Evolutionary conservation across 2,329 filamentous ascomycete species (phyloP).

Genomic region (Hyphodiscus sp.): DNA sequence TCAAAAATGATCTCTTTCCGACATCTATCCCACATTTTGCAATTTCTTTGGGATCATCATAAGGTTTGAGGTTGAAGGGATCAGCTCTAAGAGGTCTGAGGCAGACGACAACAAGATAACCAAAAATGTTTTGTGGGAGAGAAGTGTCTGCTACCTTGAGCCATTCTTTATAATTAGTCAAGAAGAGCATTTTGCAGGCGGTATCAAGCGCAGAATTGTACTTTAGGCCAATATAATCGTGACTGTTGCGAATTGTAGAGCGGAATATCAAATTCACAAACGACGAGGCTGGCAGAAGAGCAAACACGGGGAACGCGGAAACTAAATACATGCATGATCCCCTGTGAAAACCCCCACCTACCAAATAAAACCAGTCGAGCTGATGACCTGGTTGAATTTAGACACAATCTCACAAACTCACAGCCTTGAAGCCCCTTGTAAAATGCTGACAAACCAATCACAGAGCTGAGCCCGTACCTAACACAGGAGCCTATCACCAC

Average conservation of each 20-base stretch:
- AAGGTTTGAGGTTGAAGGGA: constrained; percentile 15
- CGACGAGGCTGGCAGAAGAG: not conserved
- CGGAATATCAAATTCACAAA: not conserved
- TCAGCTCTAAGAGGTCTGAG: constrained; percentile 16
- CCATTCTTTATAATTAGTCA: constrained; percentile 19
- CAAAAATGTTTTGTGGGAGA: constrained; percentile 19
- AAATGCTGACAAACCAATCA: not conserved
- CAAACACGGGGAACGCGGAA: not conserved
- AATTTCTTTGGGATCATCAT: constrained; percentile 18
- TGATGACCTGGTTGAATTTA: not conserved
- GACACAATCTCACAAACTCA: not conserved
- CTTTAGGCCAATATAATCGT: too few species aligned
- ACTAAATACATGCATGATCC: not conserved
- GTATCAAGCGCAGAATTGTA: too few species aligned
- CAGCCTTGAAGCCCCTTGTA: not conserved
- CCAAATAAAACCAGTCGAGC: not conserved
- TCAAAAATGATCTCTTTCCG: constrained; percentile 12
- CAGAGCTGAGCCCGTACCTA: not conserved
- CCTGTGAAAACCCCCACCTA: not conserved
- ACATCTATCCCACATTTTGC: constrained; percentile 16
- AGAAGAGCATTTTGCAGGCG: not conserved
- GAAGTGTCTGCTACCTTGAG: constrained; percentile 20
- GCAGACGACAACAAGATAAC: constrained; percentile 19
- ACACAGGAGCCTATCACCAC: not conserved
- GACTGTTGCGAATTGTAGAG: too few species aligned